Evolutionary conservation across 805 yeast species (phyloP).

Genomic region (Candida dajiaensis): DNA sequence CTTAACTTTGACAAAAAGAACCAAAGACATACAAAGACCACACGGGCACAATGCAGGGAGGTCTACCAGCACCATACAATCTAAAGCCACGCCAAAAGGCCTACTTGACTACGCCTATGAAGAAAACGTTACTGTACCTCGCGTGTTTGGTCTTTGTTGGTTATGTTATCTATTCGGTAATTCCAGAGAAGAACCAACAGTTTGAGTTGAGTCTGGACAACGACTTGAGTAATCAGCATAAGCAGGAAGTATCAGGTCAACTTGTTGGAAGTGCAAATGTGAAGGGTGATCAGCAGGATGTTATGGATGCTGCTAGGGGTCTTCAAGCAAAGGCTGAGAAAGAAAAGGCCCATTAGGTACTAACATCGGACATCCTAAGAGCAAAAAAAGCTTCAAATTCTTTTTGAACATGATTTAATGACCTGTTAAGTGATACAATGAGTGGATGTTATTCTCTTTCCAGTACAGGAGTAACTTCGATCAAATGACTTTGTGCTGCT

Average conservation of each 20-base stretch:
- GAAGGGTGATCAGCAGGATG: background rate
- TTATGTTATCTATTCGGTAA: background rate
- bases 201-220: background rate
- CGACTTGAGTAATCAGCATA: background rate
- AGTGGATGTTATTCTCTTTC: no score
- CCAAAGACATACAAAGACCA: background rate
- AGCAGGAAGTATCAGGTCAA: background rate
- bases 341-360: no score
- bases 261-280: background rate
- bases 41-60: background rate
- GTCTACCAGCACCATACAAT: background rate
- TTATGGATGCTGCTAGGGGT: background rate
- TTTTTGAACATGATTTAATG: no score
- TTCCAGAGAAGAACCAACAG: background rate
- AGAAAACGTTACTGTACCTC: background rate
- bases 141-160: background rate
- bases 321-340: background rate
- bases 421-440: no score
- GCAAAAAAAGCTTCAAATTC: no score
- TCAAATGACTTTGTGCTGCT: no score
- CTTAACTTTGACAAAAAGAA: no score
- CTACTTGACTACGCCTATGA: background rate
- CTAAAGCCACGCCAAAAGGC: background rate
- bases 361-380: no score
- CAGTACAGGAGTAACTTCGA: no score